Base-by-base conservation (phyloP, 2,329 filamentous ascomycete species). In the Dactylellina parvicollis region DNA sequence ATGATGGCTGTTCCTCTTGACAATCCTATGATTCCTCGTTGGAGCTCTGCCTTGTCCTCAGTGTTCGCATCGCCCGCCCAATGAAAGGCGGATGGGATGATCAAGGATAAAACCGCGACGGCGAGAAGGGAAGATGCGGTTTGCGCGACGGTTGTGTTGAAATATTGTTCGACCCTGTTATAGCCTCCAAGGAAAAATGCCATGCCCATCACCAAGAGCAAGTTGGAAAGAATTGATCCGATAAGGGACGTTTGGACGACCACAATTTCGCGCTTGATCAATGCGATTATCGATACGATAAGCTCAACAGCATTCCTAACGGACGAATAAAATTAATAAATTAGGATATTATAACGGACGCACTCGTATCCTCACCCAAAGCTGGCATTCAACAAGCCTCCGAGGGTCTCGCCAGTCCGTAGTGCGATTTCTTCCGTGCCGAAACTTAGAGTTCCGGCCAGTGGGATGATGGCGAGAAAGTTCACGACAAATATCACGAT, bases 241-340 rank as follows among this genome's bases (percentile, higher is more conserved):
- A 97, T 91, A 26, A 98, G 84, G 0, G 93, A 97, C 0, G 93
- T 96, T 81, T 97, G 92, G 4, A 97, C 92, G 73, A 98, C 96
- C 32, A 90, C 83, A 22, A 96, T 87, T 80, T 96, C 87, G 56
- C 85, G 80, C 71, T 96, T 86, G 26, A 86, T 82, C 49, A 97
- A 82, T 0, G 93, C 93, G 77, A 96, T 66, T 76, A 97, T 87
- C 22, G 91, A 90, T 46, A 97, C 91, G 74, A 96, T 96, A 77
- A 96, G 82, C 79, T 96, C 92, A 73, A 96, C 92, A 3, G 92
- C 92, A 79, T 96, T 96, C 61, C 88, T 86, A 72, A 61, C 40
- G 24, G n/a, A 30, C 3, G n/a, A 54, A n/a, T n/a, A n/a, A n/a
- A n/a, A n/a, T n/a, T n/a, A n/a, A n/a, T n/a, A n/a, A n/a, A n/a